Evolutionary conservation across 2,329 filamentous ascomycete genomes (phyloP), one percentile per base, ranked within the genome.

Genomic region (Cryphonectria japonica): DNA sequence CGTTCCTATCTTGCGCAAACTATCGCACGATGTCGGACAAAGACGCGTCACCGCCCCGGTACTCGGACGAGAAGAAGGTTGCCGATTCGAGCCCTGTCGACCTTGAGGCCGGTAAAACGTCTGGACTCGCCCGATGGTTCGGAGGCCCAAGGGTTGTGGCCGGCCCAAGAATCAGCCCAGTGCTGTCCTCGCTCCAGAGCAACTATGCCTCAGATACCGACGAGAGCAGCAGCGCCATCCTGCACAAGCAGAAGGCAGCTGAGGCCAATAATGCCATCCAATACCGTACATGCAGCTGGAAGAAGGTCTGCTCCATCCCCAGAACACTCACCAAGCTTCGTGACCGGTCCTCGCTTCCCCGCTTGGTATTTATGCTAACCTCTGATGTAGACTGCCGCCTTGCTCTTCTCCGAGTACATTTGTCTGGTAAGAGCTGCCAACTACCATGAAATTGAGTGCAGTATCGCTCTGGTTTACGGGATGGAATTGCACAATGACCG

Each of bases 401-500:
- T 97, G 75, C 89, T 98, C 67, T 97, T 98, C 82, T 96, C 93
- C 66, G 95, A 98, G 84, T 98, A 98, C 80, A 98, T 98, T 72
- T 97, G 94, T 79, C 83, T 98, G 81, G 81, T 82, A 72, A 75
- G 80, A 5, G 3, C 6, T 34, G 34, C 34, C 34, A n/a, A 8
- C 19, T 19, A 32, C 16, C 14, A 13, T 43, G 37, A 5, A 29
- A 63, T 26, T 26, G 37, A n/a, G n/a, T 29, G 22, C 37, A 34
- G 16, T n/a, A 64, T 43, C 41, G n/a, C 26, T 14, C n/a, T 64
- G 37, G 2, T 16, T n/a, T n/a, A 14, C 50, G n/a, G 13, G 26
- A 14, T 57, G 52, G 26, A 57, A 16, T 14, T 14, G 52, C n/a
- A 16, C n/a, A 9, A 26, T 54, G 8, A 54, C 26, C 13, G 8